Conservation (phyloP, 1,284 basidiomycete species). For the Phylloporus sp. region DNA sequence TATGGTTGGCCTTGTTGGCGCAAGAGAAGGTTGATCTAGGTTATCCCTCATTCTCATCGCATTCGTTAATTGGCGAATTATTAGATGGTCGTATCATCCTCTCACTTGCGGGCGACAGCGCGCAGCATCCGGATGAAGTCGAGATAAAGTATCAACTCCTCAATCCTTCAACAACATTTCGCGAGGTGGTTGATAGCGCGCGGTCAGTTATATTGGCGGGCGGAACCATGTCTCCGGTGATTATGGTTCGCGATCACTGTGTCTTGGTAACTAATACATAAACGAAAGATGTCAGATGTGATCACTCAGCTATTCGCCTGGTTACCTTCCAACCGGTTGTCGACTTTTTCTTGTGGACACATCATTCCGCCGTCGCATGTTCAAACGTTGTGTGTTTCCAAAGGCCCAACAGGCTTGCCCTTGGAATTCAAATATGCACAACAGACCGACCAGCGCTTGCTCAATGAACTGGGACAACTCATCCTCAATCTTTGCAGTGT, state of each 20-base stretch:
- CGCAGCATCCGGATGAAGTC: conserved; percentile 51
- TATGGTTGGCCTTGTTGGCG: conserved; percentile 82
- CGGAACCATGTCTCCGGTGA: conserved; percentile 96
- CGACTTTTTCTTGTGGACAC: conserved; percentile 91
- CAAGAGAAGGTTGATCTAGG: conserved; percentile 71
- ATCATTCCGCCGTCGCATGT: conserved; percentile 88
- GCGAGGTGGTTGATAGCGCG: conserved; percentile 81
- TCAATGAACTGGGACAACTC: conserved; percentile 86
- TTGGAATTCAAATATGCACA: conserved; percentile 88
- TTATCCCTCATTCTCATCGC: background rate
- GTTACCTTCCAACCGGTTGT: conserved; percentile 68
- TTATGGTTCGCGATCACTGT: conserved; percentile 30
- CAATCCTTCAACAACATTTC: conserved; percentile 91
- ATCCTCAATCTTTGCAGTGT: conserved; percentile 82
- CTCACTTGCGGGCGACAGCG: conserved; percentile 46
- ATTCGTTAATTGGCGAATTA: conserved; percentile 3
- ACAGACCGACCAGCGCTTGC: conserved; percentile 73
- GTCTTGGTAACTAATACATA: conserved; percentile 18
- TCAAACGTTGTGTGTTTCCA: conserved; percentile 78
- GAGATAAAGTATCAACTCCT: conserved; percentile 92
- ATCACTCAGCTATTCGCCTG: conserved; percentile 82
- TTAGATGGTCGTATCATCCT: conserved; percentile 74
- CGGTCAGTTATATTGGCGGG: conserved; percentile 90
- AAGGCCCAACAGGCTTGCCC: conserved; percentile 79
- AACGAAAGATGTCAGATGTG: conserved; percentile 86